Evolutionary conservation across 208 protist species (phyloP).

Genomic region (Leptomonas pyrrhocoris): DNA sequence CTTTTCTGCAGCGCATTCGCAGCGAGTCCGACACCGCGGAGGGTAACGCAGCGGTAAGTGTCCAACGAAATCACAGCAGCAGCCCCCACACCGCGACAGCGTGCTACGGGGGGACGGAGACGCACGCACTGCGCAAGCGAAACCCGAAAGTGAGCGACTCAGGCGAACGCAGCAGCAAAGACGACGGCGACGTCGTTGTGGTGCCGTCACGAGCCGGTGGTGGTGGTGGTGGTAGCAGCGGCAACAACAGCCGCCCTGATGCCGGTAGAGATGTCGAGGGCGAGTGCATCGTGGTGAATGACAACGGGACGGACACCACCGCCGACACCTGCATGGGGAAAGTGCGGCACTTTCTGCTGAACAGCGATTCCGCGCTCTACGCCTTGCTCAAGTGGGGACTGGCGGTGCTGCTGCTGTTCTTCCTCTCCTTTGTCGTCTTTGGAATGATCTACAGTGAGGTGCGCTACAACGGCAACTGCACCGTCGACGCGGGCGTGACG

Average conservation of each 20-base stretch:
- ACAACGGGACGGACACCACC: not conserved
- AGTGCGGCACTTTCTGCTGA: constrained; percentile 23
- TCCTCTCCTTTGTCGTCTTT: constrained; percentile 29
- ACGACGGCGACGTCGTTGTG: not conserved
- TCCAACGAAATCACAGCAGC: not conserved
- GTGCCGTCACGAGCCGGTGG: not conserved
- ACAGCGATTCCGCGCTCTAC: constrained; percentile 31
- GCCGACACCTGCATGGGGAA: not conserved
- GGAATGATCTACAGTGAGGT: constrained; percentile 24
- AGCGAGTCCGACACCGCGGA: not conserved
- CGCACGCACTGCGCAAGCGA: not conserved
- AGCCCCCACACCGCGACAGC: not conserved
- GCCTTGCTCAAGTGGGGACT: constrained; percentile 31
- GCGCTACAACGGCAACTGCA: constrained; percentile 17
- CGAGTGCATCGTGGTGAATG: not conserved
- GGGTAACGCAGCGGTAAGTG: not conserved
- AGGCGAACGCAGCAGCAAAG: not conserved
- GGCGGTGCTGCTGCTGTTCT: constrained; percentile 16
- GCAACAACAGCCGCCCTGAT: not conserved
- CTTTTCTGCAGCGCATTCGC: not conserved
- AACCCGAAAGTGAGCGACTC: no score
- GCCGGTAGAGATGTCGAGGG: not conserved
- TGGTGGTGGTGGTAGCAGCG: not conserved
- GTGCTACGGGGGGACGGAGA: constrained; percentile 2
- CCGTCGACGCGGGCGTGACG: not conserved